Base-by-base conservation (phyloP, 1,284 basidiomycete species). In the Rhodotorula glutinis region DNA sequence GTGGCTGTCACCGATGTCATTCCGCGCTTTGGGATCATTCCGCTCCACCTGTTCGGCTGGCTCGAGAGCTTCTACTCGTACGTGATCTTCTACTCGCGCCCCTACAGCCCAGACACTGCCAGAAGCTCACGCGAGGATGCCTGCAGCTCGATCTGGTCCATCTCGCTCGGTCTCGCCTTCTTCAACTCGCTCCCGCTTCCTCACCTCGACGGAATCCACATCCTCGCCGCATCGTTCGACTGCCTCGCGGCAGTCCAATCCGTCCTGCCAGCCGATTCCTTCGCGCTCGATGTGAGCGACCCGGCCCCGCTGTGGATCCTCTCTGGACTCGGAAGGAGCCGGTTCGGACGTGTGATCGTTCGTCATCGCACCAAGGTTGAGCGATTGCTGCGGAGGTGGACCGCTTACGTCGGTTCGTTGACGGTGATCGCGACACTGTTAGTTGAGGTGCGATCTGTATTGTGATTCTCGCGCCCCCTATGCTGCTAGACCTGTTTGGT, bases 171-270 rank as follows among this genome's bases (percentile, higher is more conserved):
- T n/a, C 57, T 72, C 47, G 70, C 58, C 1, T 65, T 70, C 43
- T 70, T 72, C 65, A 73, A 73, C 47, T 58, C 63, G 10, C 63
- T 73, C 8, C 72, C 72, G n/a, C 63, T 73, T 19, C 70, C 72
- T 7, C 65, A 57, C 19, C 67, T 73, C 41, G 72, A 73, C 60
- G 70, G 70, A 10, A 49, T 54, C 21, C 63, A 67, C 43, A 41
- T 73, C 43, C 60, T 72, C 27, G 16, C 49, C 2, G 30, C 60
- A 16, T 49, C 60, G 17, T 33, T 65, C 25, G 1, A 19, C 46
- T 65, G 21, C 21, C 44, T 21, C 8, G 19, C 49, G 8, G 7
- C 44, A 33, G 23, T 33, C 29, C 1, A 30, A 55, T 9, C 49
- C 21, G 16, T 13, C 3, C n/a, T 25, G 7, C 21, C 16, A 21